Conservation (phyloP, 345 rosid genomes). For the Hirschfeldia incana region DNA sequence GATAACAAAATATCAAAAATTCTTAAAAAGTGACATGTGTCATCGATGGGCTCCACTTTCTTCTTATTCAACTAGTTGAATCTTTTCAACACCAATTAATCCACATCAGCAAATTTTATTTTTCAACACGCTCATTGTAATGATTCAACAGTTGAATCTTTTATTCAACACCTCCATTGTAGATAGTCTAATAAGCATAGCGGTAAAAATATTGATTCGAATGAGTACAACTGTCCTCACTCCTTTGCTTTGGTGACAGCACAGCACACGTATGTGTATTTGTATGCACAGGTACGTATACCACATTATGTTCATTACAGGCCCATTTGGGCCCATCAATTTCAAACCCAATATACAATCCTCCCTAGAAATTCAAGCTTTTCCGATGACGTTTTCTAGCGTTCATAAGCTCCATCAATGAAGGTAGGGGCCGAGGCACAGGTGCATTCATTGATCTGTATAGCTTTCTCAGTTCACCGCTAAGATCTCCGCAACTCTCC, state of each 20-base stretch:
- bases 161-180: no score
- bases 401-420: conserved; percentile 60
- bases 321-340: not conserved
- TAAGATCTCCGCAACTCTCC: conserved; percentile 49
- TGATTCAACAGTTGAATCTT: no score
- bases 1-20: no score
- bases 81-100: no score
- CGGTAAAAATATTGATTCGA: no score
- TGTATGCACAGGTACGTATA: not conserved
- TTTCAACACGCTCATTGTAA: no score
- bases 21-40: no score
- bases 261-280: not conserved
- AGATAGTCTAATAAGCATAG: no score
- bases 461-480: conserved; percentile 52
- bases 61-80: no score
- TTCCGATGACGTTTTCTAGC: conserved; percentile 53
- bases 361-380: not conserved
- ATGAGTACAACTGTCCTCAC: not conserved
- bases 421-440: conserved; percentile 83
- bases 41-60: no score
- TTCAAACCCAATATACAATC: not conserved
- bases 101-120: no score
- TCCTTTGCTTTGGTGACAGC: not conserved
- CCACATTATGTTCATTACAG: not conserved
- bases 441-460: conserved; percentile 76